Base-by-base conservation (phyloP, 345 rosid genomes). In the Capsella bursapastoris region DNA sequence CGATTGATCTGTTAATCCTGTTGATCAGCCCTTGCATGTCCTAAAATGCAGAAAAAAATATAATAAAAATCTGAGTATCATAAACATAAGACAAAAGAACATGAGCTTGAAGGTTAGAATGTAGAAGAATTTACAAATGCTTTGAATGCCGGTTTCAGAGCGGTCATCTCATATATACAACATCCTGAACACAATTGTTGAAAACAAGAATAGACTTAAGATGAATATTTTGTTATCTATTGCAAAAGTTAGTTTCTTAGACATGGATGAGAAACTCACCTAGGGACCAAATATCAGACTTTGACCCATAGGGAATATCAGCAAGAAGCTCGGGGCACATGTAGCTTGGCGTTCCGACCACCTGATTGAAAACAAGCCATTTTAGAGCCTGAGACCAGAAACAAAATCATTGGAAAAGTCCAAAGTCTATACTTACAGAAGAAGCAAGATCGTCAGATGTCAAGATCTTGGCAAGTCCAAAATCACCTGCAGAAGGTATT, bases 291-390 rank as follows among this genome's bases (percentile, higher is more conserved):
- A 96, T 90, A 76, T 96, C 99, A 10, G 99, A 96, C 82, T 96
- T 96, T 61, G 97, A 85, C 68, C 98, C 99, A 34, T 96, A 96
- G 4, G 99, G 99, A 76, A 96, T 96, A 82, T 96, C 99, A 73
- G 98, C 97, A 75, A 96, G 97, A 78, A 96, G 98, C 86, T 96
- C 99, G 7, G 99, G 99, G 69, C 99, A 95, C 99, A 95, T 95
- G 73, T 95, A 95, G 83, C 98, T 95, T 11, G 99, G 99, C 48
- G 99, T 95, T 80, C 99, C 99, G 60, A 95, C 99, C 32, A 95
- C 99, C 99, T 92, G 78, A 56, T 83, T 72, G 38, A 18, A 34
- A 63, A 66, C 5, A 35, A 10, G 10, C 13, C 14, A 51, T 22
- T 51, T 0, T 12, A 66, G 22, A 25, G 69, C 45, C 49, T 62